Conservation (phyloP, 208 protist species). For the Blechomonas ayalai region DNA sequence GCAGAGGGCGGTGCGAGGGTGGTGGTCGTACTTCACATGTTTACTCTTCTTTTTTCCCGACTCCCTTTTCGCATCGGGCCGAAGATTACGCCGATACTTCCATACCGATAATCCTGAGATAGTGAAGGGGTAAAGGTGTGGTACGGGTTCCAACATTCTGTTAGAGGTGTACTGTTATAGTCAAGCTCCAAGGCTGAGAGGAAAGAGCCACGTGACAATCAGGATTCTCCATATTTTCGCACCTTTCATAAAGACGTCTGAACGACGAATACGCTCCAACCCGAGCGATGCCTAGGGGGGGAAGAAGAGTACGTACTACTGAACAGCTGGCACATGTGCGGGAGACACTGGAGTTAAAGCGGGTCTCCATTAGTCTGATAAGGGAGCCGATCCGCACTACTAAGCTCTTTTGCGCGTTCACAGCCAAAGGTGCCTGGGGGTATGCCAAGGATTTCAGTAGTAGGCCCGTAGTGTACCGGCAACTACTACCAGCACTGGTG, state of each 20-base stretch:
- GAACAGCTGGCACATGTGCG: constrained; percentile 18
- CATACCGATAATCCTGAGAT: too few species aligned
- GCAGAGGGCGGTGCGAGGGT: too few species aligned
- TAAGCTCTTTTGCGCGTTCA: constrained; percentile 19
- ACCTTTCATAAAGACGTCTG: too few species aligned
- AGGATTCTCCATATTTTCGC: constrained; percentile 1
- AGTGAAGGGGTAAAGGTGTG: too few species aligned
- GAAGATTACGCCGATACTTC: too few species aligned
- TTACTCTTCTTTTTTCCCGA: too few species aligned
- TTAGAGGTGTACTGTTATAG: too few species aligned
- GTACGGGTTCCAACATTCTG: too few species aligned
- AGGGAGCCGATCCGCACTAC: constrained; percentile 27
- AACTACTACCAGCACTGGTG: constrained; percentile 35
- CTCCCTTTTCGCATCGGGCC: too few species aligned
- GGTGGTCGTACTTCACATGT: too few species aligned
- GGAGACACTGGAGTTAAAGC: constrained; percentile 25
- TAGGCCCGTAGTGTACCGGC: constrained; percentile 17
- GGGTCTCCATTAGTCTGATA: constrained; percentile 29
- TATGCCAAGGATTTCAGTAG: constrained; percentile 10
- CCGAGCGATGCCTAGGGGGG: neutral
- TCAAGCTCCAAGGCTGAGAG: too few species aligned
- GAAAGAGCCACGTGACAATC: neutral
- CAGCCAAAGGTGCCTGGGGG: constrained; percentile 9
- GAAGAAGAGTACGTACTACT: neutral
- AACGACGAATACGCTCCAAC: constrained; percentile 1